These are phyloP conservation scores for Claviceps sp. DNA, from an alignment of 2,329 filamentous ascomycete species.

Conservation along the genomic window DNA sequence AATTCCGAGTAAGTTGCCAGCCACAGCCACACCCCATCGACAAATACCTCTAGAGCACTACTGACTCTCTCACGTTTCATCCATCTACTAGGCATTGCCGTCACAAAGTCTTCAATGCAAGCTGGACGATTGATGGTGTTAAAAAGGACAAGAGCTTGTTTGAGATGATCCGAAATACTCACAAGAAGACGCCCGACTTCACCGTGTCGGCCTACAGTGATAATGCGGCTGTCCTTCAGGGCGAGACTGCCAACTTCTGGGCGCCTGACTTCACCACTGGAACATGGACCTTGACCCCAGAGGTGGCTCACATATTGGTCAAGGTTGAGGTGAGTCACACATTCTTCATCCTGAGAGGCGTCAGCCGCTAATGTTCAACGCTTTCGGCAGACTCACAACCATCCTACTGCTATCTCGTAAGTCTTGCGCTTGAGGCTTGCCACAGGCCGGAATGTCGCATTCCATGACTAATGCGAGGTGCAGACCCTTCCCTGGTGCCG, in stretches of 20 bases:
- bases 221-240: constrained; percentile 73
- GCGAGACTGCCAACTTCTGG: constrained; percentile 47
- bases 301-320: constrained; percentile 73
- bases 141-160: constrained; percentile 73
- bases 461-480: neutral
- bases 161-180: constrained; percentile 92
- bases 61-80: neutral
- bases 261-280: constrained; percentile 76
- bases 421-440: neutral
- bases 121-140: constrained; percentile 85
- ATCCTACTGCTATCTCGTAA: constrained; percentile 80
- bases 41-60: neutral
- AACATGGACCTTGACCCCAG: constrained; percentile 76
- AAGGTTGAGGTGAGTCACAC: constrained; percentile 57
- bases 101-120: constrained; percentile 89
- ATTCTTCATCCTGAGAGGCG: too few species aligned
- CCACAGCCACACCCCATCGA: neutral
- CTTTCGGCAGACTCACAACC: constrained; percentile 61
- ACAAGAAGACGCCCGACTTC: constrained; percentile 64
- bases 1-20: constrained; percentile 57
- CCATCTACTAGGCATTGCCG: constrained; percentile 44
- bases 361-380: too few species aligned
- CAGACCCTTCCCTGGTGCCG: constrained; percentile 71
- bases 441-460: neutral
- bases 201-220: constrained; percentile 97